A percentile compares a stretch with the other conserved stretches of the same genome.
These are phyloP conservation scores for Solanum rostratum DNA, from an alignment of 257 asterid species.

Conservation along the genomic window DNA sequence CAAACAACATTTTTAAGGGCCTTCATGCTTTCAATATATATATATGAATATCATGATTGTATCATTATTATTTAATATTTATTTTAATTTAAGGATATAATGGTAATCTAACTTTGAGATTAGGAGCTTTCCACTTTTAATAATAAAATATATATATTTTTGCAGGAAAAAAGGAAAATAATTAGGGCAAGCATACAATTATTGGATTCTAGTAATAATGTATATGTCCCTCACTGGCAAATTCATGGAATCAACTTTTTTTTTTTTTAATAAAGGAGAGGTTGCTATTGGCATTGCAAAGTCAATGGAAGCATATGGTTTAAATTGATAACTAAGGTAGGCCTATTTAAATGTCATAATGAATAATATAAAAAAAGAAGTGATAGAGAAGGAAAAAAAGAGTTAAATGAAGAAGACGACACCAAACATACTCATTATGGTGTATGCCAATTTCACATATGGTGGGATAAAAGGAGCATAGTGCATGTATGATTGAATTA, in stretches of 20 bases:
- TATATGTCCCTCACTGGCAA: neutral
- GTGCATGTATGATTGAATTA: neutral
- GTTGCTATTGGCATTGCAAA: neutral
- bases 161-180: neutral
- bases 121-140: no score
- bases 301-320: constrained; percentile 20
- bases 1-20: no score
- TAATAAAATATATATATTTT: no score
- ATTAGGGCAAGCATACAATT: neutral
- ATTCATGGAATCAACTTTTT: neutral
- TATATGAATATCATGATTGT: no score
- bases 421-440: neutral
- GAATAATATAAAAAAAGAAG: neutral
- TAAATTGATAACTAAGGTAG: constrained; percentile 1
- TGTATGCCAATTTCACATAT: neutral
- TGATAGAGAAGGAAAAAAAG: neutral
- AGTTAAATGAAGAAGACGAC: neutral
- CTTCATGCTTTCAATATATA: no score
- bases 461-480: neutral
- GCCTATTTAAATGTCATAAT: neutral
- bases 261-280: neutral
- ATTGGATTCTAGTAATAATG: neutral
- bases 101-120: no score
- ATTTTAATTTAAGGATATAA: no score
- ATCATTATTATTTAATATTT: no score